These are phyloP conservation scores for Neoarthrinium moseri DNA, from an alignment of 2,329 filamentous ascomycete genomes.

Conservation along the genomic window DNA sequence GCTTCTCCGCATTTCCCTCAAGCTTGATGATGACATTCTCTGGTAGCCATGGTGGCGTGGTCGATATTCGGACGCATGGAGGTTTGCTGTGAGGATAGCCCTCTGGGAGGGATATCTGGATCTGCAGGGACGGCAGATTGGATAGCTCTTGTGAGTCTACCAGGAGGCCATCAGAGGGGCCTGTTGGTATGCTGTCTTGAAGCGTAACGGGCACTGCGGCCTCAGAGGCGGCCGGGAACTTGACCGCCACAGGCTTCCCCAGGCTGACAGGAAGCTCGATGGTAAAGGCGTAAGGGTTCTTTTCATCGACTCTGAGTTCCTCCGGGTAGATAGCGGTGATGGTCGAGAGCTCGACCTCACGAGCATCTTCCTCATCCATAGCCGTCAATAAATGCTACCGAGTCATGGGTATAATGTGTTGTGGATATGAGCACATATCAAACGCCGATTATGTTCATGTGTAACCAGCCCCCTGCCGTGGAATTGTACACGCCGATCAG, in stretches of 20 bases:
- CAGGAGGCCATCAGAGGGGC: conserved; percentile 10
- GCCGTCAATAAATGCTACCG: conserved; percentile 24
- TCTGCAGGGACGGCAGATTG: conserved; percentile 56
- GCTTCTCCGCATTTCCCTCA: conserved; percentile 44
- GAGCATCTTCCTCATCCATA: conserved; percentile 47
- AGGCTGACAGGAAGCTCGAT: conserved; percentile 60
- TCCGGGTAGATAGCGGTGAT: conserved; percentile 65
- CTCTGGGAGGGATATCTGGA: conserved; percentile 54
- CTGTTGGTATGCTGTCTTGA: conserved; percentile 12
- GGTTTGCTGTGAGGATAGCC: conserved; percentile 56
- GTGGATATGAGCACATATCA: background rate
- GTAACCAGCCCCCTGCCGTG: background rate
- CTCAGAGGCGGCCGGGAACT: conserved; percentile 50
- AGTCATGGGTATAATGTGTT: conserved; percentile 11
- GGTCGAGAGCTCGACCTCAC: conserved; percentile 58
- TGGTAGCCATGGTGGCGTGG: conserved; percentile 58
- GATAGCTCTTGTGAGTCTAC: conserved; percentile 48
- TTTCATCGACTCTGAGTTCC: conserved; percentile 46
- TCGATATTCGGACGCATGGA: conserved; percentile 50
- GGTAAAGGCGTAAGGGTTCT: conserved; percentile 47
- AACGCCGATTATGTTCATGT: background rate
- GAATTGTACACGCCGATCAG: too few species aligned
- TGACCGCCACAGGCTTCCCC: conserved; percentile 52
- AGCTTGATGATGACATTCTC: conserved; percentile 45
- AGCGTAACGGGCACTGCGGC: conserved; percentile 21